Percentiles rank a stretch among this genome's conserved stretches.
Conservation (phyloP, 129 eudicot genomes). For the Deinandra increscens region DNA sequence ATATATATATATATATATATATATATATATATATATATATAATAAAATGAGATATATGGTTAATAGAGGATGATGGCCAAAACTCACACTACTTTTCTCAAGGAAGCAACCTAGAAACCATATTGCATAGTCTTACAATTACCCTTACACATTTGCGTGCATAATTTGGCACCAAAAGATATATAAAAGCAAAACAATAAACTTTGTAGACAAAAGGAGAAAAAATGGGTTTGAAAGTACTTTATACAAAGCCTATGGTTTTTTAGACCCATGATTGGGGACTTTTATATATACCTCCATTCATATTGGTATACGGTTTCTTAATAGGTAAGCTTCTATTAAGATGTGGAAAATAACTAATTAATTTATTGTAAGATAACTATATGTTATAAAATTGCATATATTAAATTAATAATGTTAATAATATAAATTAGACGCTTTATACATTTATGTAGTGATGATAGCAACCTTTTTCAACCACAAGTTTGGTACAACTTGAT, state of each 20-base stretch:
- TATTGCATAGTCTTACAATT: too few species aligned
- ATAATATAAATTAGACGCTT: neutral
- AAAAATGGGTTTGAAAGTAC: neutral
- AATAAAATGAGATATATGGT: too few species aligned
- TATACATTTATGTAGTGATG: neutral
- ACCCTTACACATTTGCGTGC: too few species aligned
- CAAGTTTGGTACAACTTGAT: neutral
- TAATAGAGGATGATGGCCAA: too few species aligned
- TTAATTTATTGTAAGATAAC: neutral
- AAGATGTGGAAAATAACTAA: neutral
- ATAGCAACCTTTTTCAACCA: neutral
- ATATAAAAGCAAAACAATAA: too few species aligned
- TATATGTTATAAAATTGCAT: neutral
- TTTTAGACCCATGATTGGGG: neutral
- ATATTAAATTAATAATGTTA: neutral
- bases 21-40: too few species aligned
- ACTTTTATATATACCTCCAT: neutral
- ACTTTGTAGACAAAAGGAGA: neutral
- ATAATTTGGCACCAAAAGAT: too few species aligned
- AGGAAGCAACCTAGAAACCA: too few species aligned
- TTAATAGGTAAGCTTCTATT: neutral
- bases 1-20: too few species aligned
- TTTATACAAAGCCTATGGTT: neutral
- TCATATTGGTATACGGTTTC: constrained; percentile 1
- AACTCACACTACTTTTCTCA: too few species aligned